These are phyloP conservation scores for Jackrogersella minutella DNA, from an alignment of 495 filamentous ascomycete species.

Conservation along the genomic window DNA sequence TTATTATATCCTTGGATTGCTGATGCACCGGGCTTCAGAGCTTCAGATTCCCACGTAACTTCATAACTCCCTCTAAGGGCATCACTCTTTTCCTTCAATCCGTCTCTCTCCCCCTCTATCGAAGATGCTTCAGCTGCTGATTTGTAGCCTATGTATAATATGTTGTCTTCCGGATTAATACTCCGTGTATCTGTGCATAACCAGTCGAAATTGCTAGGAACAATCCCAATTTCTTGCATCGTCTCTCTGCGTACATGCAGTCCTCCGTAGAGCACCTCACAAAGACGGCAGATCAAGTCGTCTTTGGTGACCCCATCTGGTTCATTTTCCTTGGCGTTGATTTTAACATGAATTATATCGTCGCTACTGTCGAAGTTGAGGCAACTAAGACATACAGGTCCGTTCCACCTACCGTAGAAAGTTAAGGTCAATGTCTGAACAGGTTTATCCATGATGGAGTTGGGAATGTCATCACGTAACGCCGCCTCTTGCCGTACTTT, in stretches of 20 bases:
- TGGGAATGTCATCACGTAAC: constrained; percentile 11
- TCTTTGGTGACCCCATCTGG: constrained; percentile 18
- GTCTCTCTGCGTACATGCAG: not conserved
- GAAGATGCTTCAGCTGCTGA: not conserved
- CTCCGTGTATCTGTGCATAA: not conserved
- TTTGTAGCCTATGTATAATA: constrained; percentile 12
- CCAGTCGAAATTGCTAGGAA: not conserved
- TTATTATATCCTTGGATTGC: constrained; percentile 3
- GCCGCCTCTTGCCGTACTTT: not conserved
- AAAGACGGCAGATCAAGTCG: constrained; percentile 1
- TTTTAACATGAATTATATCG: constrained; percentile 7
- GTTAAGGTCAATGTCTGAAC: not conserved
- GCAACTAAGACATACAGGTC: not conserved
- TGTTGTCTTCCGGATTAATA: constrained; percentile 4
- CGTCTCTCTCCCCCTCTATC: not conserved
- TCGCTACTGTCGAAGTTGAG: not conserved
- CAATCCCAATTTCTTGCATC: not conserved
- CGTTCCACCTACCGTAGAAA: constrained; percentile 4
- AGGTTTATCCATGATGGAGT: constrained; percentile 7
- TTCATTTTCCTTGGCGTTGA: constrained; percentile 4
- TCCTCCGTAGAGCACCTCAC: constrained; percentile 7
- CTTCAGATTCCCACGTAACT: not conserved
- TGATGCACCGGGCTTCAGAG: not conserved
- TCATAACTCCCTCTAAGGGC: not conserved
- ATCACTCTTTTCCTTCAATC: not conserved